Evolutionary conservation across 1,284 basidiomycete species (phyloP), one percentile per base, ranked within the genome.

Genomic region (Ceratobasidium sp.): DNA sequence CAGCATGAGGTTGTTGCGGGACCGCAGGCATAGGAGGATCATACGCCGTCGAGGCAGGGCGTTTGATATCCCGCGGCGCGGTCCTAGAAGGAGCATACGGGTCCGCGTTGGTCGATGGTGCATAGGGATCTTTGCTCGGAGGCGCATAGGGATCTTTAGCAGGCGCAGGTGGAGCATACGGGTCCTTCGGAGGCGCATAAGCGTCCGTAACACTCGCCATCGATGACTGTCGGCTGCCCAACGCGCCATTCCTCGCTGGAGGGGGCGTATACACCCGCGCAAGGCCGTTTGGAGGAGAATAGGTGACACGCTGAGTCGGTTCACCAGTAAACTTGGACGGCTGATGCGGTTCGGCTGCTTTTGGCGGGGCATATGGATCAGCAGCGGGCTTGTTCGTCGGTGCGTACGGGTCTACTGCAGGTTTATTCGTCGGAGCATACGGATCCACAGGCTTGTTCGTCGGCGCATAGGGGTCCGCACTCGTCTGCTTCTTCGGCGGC

Each of bases 181-280:
- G 77, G 28, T 91, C 89, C 81, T 91, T 88, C 6, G 80, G 80
- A 7, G 80, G 68, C 28, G 53, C 51, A 55, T 55, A 55, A 40
- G 44, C 33, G 26, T 76, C 73, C n/a, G 40, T 53, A 12, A 66
- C 58, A 39, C 73, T 76, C 26, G 63, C 73, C 63, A 76, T 9
- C 28, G 73, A 76, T 33, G 73, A 76, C 28, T 76, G 46, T n/a
- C 73, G 73, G 23, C 73, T 76, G 6, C 61, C 46, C 46, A 64
- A 49, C 20, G 73, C 39, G n/a, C 73, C 73, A 44, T 67, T 76
- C 49, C 58, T 44, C 13, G 15, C 44, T 6, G 73, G 73, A 9
- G 73, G 73, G 46, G 73, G 73, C 51, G 73, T 76, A 28, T 76
- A 76, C 40, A 76, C 73, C n/a, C 73, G 61, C 40, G 73, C 73